phyloP scores from a whole-genome alignment of 441 rosid species.

The Pelargonium fulgidum region DNA sequence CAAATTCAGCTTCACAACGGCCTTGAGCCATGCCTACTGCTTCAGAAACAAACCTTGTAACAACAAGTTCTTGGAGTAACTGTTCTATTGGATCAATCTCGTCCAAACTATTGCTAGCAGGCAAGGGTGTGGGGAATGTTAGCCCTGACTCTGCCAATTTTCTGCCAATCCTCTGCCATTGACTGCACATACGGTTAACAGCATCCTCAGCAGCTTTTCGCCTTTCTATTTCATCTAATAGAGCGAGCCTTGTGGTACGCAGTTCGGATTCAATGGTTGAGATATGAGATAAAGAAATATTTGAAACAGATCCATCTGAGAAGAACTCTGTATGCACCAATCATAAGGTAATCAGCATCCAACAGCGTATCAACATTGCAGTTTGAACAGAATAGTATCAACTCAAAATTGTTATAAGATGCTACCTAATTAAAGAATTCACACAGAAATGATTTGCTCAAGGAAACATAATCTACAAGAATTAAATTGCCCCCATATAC shows the following conservation, averaged over 20 bases:
- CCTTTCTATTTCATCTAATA: constrained; percentile 20
- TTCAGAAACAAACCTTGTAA: constrained; percentile 14
- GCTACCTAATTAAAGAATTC: background rate
- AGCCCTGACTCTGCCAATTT: constrained; percentile 8
- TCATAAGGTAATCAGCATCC: background rate
- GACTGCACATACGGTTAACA: constrained; percentile 16
- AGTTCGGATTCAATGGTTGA: constrained; percentile 18
- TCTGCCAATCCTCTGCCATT: constrained; percentile 20
- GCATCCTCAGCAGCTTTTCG: constrained; percentile 20
- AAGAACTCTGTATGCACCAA: background rate
- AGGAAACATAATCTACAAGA: background rate
- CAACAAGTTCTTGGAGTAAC: constrained; percentile 11
- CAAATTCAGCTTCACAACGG: constrained; percentile 19
- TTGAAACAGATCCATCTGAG: constrained; percentile 10
- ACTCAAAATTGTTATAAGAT: too few relatives aligned
- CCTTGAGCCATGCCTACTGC: constrained; percentile 1
- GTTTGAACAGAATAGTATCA: too few relatives aligned
- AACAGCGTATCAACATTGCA: too few relatives aligned
- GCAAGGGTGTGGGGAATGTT: constrained; percentile 13
- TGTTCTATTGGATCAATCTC: constrained; percentile 7
- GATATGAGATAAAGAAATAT: background rate
- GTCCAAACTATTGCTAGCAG: background rate
- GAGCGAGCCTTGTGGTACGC: constrained; percentile 11
- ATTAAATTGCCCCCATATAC: background rate
- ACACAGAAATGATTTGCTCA: background rate